Percentiles rank a stretch among this genome's conserved stretches.
Evolutionary conservation across 768 basidiomycete species (phyloP).

Genomic region (Mycena olivaceomarginata): DNA sequence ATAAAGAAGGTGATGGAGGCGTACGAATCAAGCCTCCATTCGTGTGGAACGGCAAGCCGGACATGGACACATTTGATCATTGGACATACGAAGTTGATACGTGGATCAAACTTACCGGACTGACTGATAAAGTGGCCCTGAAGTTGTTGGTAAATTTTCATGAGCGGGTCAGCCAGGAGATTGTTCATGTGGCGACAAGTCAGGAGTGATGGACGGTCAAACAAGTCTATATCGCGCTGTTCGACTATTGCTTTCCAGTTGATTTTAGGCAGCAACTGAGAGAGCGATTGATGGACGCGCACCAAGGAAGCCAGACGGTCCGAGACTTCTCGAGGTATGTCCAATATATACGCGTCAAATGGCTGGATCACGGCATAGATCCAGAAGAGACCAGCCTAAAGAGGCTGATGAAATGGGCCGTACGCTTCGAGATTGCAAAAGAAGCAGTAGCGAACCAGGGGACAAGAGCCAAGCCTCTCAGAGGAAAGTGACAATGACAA

Average conservation of each 20-base stretch:
- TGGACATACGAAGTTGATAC: too few relatives aligned
- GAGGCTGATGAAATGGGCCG: too few relatives aligned
- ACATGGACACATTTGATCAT: too few relatives aligned
- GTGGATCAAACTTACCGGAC: too few relatives aligned
- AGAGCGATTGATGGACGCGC: background rate
- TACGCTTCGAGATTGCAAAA: too few relatives aligned
- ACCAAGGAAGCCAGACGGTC: constrained; percentile 1
- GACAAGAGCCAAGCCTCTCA: too few relatives aligned
- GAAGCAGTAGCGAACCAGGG: too few relatives aligned
- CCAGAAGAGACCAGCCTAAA: background rate
- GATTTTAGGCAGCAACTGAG: constrained; percentile 14
- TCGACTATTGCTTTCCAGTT: constrained; percentile 5
- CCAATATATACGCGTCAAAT: background rate
- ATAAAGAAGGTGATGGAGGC: background rate
- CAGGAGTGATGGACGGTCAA: constrained; percentile 1
- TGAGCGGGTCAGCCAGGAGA: constrained; percentile 5
- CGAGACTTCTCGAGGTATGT: background rate
- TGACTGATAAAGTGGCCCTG: too few relatives aligned
- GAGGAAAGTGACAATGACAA: too few relatives aligned
- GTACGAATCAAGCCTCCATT: too few relatives aligned
- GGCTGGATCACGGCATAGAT: background rate
- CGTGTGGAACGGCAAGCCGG: too few relatives aligned
- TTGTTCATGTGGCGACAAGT: constrained; percentile 8
- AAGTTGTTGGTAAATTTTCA: constrained; percentile 21
- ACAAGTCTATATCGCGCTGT: background rate